phyloP scores from a whole-genome alignment of 768 basidiomycete genomes.

The Boletus reticulatus region DNA sequence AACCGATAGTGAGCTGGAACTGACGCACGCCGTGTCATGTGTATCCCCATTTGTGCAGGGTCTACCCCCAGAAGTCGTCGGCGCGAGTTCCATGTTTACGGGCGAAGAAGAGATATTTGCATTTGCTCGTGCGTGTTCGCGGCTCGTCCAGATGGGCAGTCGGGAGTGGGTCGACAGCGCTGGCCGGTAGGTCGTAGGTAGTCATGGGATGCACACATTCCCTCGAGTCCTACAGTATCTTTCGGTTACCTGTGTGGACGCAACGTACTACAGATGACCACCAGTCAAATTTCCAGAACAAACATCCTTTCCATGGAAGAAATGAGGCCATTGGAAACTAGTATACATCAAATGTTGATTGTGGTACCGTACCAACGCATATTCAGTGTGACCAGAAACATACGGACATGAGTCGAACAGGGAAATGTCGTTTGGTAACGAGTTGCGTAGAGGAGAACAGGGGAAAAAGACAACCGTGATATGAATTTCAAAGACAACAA shows the following conservation, averaged over 20 bases:
- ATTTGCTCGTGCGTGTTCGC: conserved; percentile 89
- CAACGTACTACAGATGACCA: background rate
- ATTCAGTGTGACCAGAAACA: conserved; percentile 12
- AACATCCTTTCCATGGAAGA: background rate
- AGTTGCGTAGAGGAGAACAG: background rate
- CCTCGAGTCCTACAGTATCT: no score
- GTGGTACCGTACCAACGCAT: conserved; percentile 20
- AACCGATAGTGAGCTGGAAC: background rate
- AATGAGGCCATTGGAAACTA: conserved; percentile 11
- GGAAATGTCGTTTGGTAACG: background rate
- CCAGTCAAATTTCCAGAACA: background rate
- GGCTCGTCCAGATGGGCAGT: conserved; percentile 88
- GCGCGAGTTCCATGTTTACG: conserved; percentile 85
- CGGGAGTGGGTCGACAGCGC: conserved; percentile 72
- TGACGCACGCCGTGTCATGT: background rate
- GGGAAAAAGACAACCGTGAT: conserved; percentile 7
- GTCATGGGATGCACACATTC: background rate
- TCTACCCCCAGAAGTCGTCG: conserved; percentile 70
- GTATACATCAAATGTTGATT: conserved; percentile 24
- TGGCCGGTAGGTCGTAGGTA: conserved; percentile 18
- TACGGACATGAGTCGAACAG: conserved; percentile 3
- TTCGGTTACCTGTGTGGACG: no score
- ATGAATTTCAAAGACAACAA: conserved; percentile 18
- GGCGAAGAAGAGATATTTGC: conserved; percentile 98
- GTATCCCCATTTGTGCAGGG: conserved; percentile 47